Evolutionary conservation across 345 rosid species (phyloP).

Genomic region (Lepidium sativum): DNA sequence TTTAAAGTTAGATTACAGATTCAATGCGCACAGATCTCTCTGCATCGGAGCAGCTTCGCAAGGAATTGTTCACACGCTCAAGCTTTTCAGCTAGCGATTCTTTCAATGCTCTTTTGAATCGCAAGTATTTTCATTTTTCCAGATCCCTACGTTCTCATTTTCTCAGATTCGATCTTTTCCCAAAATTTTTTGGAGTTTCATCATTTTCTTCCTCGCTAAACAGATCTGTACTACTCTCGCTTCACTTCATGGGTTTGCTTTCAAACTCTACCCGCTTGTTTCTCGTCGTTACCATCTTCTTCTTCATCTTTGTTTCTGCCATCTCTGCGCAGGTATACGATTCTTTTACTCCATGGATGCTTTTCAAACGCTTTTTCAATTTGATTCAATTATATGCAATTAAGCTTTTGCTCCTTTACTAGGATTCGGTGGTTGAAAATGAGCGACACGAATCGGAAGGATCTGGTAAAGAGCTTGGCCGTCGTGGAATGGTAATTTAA

Average conservation of each 20-base stretch:
- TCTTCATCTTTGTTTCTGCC: slow-evolving; percentile 26
- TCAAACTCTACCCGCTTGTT: slow-evolving; percentile 27
- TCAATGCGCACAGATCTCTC: slow-evolving; percentile 9
- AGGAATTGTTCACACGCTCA: slow-evolving; percentile 1
- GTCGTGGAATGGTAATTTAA: slow-evolving; percentile 78
- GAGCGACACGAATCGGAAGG: slow-evolving; percentile 43
- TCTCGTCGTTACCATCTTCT: slow-evolving; percentile 23
- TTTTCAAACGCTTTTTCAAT: background rate
- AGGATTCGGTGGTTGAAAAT: slow-evolving; percentile 43
- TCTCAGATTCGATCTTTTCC: slow-evolving; percentile 10
- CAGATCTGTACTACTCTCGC: slow-evolving; percentile 14
- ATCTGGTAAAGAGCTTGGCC: slow-evolving; percentile 65
- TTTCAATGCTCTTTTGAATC: slow-evolving; percentile 13
- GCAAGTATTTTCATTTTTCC: background rate
- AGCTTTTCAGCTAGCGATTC: no score
- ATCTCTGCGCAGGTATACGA: slow-evolving; percentile 41
- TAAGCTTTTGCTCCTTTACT: background rate
- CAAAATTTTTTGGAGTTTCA: background rate
- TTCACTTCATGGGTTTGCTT: slow-evolving; percentile 32
- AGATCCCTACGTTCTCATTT: slow-evolving; percentile 4
- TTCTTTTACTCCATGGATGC: background rate
- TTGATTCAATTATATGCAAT: no score
- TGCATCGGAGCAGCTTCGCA: slow-evolving; percentile 4
- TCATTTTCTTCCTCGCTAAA: background rate
- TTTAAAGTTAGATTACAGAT: background rate